A percentile compares a stretch with the other conserved stretches of the same genome.
Evolutionary conservation across 148 eudicot species (phyloP).

Genomic region (Silene uniflora): DNA sequence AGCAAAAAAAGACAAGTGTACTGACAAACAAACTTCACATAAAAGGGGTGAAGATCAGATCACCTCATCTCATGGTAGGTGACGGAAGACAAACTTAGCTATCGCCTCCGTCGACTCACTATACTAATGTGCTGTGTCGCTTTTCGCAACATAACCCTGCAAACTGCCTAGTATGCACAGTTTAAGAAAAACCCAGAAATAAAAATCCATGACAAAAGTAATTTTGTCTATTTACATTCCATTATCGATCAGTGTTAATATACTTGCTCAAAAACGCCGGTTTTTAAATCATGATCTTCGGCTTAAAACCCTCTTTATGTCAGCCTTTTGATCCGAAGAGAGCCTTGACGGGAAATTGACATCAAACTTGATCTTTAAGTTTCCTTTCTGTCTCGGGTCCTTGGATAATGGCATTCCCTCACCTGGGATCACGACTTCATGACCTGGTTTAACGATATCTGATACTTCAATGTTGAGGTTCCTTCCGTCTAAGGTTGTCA

Average conservation of each 20-base stretch:
- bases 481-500: constrained; percentile 63
- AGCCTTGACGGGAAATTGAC: constrained; percentile 70
- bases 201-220: constrained; percentile 17
- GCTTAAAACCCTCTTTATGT: constrained; percentile 56
- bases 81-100: constrained; percentile 12
- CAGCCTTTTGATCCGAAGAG: constrained; percentile 54
- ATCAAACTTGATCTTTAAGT: constrained; percentile 61
- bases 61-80: constrained; percentile 15
- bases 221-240: constrained; percentile 24
- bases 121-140: constrained; percentile 22
- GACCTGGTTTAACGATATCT: constrained; percentile 60
- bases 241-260: constrained; percentile 13
- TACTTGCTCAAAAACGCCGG: background rate
- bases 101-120: constrained; percentile 19
- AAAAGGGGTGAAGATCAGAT: constrained; percentile 19
- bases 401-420: constrained; percentile 88
- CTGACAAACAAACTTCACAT: constrained; percentile 15
- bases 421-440: constrained; percentile 45
- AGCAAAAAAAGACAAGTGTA: constrained; percentile 2
- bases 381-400: constrained; percentile 68
- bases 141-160: constrained; percentile 30
- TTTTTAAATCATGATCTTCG: constrained; percentile 12
- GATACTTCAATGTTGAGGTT: constrained; percentile 41
- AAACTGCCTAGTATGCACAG: constrained; percentile 58
- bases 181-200: background rate